Conservation (phyloP, 1,284 basidiomycete genomes). For the Naganishia liquefaciens region DNA sequence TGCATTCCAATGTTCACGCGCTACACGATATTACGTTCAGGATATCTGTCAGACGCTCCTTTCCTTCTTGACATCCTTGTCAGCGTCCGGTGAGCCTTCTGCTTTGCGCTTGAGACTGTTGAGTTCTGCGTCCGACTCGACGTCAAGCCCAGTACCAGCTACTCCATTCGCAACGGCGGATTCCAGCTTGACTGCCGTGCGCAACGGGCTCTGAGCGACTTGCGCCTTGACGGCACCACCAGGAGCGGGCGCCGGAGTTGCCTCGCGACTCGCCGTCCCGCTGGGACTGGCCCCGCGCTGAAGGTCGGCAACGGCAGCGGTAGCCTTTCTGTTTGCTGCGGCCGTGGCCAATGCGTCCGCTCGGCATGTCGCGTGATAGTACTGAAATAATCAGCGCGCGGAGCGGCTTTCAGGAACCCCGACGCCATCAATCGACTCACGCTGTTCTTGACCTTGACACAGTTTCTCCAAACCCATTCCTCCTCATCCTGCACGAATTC, state of each 20-base stretch:
- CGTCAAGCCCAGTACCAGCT: too few species aligned
- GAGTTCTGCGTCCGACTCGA: neutral
- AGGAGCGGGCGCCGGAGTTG: slow-evolving; percentile 14
- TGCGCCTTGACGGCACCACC: neutral
- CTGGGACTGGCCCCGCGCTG: slow-evolving; percentile 26
- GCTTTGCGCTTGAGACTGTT: slow-evolving; percentile 31
- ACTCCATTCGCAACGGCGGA: neutral
- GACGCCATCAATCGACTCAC: neutral
- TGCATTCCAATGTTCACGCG: too few species aligned
- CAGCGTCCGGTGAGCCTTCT: slow-evolving; percentile 21
- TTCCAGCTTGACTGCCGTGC: slow-evolving; percentile 13
- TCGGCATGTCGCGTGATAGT: slow-evolving; percentile 90
- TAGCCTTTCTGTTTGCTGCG: slow-evolving; percentile 34
- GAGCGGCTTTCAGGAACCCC: neutral
- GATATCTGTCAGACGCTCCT: slow-evolving; percentile 14
- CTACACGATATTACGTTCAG: too few species aligned
- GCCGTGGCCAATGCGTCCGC: slow-evolving; percentile 60
- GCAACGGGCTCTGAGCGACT: slow-evolving; percentile 1
- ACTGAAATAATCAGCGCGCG: slow-evolving; percentile 55
- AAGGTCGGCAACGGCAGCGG: neutral
- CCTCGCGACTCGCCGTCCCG: slow-evolving; percentile 24
- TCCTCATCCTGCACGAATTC: slow-evolving; percentile 96
- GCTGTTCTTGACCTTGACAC: slow-evolving; percentile 21
- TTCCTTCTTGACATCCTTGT: slow-evolving; percentile 33
- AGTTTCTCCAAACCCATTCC: slow-evolving; percentile 96